Base-by-base conservation (phyloP, 345 rosid species). In the Geranium rotundifolium region DNA sequence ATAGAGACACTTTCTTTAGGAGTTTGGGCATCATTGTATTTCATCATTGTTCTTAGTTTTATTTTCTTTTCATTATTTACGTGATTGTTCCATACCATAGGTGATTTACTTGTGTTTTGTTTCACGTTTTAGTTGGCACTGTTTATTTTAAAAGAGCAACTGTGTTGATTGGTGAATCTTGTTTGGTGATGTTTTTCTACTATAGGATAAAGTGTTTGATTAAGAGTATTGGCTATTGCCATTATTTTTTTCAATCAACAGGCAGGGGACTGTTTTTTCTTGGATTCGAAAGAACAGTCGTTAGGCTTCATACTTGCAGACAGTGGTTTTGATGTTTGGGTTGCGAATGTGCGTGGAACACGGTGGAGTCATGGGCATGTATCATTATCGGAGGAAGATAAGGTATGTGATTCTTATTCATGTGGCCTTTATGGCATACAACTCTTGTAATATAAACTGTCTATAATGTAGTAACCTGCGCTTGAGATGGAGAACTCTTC, bases 311-410 rank as follows among this genome's bases (percentile, higher is more conserved):
- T 92, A 73, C 91, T 92, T 62, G 98, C 95, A 30, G 96, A 89
- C 73, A 77, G 81, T 52, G 97, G 95, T 49, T 89, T 85, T 67
- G 98, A 89, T 76, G 91, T 92, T 17, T 92, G 97, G 98, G 87
- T 86, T 49, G 95, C 80, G 17, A 92, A 83, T 77, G 97, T 85
- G 54, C 95, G 98, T 56, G 98, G 97, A 54, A 92, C 97, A 19
- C 88, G 82, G 46, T 89, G 91, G 77, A 85, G 95, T 74, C 77
- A 75, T 57, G 96, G 96, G 16, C 97, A 92, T 75, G 23, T 82
- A 55, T 84, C 91, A 59, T 75, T 92, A 57, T 83, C 91, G 27
- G 79, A 63, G 73, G 71, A 71, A 66, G 88, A 86, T 58, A 87
- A 87, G 91, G 98, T 92, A 77, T 64, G 30, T 17, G 62, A 57